Evolutionary conservation across 164 flowering plant genomes (phyloP).

Genomic region (Pachysandra terminalis): DNA sequence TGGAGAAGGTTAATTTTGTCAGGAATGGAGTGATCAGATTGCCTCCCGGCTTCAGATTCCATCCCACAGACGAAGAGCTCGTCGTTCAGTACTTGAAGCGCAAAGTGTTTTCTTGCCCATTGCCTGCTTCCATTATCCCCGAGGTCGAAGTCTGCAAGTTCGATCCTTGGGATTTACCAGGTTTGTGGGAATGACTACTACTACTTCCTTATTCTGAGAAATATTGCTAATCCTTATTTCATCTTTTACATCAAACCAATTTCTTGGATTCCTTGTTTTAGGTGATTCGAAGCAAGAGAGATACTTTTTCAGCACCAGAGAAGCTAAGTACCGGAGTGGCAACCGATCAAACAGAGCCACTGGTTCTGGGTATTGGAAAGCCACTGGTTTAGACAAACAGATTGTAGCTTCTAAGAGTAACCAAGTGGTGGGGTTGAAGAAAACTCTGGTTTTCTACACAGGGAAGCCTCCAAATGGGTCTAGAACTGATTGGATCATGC

Average conservation of each 20-base stretch:
- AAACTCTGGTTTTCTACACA: slow-evolving; percentile 67
- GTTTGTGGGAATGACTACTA: slow-evolving; percentile 25
- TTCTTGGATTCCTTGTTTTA: slow-evolving; percentile 6
- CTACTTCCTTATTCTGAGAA: too few species aligned
- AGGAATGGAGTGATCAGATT: slow-evolving; percentile 56
- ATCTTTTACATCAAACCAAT: too few species aligned
- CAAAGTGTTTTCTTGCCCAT: slow-evolving; percentile 46
- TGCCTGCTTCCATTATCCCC: slow-evolving; percentile 78
- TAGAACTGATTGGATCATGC: slow-evolving; percentile 79
- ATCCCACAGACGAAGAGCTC: slow-evolving; percentile 73
- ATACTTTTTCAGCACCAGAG: slow-evolving; percentile 72
- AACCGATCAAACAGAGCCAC: slow-evolving; percentile 71
- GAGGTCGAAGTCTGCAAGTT: slow-evolving; percentile 67
- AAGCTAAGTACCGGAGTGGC: slow-evolving; percentile 68
- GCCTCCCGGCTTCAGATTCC: slow-evolving; percentile 77
- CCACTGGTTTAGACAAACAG: slow-evolving; percentile 62
- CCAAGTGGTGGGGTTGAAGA: slow-evolving; percentile 61
- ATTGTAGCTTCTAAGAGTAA: slow-evolving; percentile 26
- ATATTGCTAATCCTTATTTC: too few species aligned
- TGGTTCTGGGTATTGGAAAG: slow-evolving; percentile 69
- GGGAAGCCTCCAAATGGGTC: slow-evolving; percentile 68
- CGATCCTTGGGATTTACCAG: slow-evolving; percentile 84
- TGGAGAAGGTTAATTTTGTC: slow-evolving; percentile 51
- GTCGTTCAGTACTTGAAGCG: slow-evolving; percentile 59
- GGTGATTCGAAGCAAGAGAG: slow-evolving; percentile 59